Evolutionary conservation across 75 land plant species (phyloP).

Genomic region (Cunninghamia lanceolata): DNA sequence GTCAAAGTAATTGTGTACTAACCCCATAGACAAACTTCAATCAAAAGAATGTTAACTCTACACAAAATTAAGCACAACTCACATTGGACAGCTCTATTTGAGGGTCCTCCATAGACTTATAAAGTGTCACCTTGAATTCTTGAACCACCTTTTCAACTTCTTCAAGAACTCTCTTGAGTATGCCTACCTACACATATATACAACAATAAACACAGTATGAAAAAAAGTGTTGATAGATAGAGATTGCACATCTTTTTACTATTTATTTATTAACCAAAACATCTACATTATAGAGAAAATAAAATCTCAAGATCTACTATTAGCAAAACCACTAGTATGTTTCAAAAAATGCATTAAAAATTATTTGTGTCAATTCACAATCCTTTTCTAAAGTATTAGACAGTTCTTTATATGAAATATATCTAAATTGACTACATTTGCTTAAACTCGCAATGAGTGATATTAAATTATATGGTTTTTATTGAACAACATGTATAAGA

Average conservation of each 20-base stretch:
- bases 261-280: not conserved
- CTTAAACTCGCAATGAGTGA: not conserved
- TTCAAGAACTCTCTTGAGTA: conserved; percentile 87
- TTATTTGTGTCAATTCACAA: not conserved
- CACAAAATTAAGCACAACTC: conserved; percentile 15
- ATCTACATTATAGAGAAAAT: not conserved
- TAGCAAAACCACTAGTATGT: not conserved
- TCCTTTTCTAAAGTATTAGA: not conserved
- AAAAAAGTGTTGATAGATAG: not conserved
- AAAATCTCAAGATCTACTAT: not conserved
- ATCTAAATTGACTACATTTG: not conserved
- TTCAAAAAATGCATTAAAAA: not conserved
- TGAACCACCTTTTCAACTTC: conserved; percentile 97
- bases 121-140: conserved; percentile 83
- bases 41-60: not conserved
- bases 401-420: not conserved
- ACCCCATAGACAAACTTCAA: not conserved
- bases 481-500: not conserved
- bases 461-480: not conserved
- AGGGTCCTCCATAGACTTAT: conserved; percentile 95
- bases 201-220: conserved; percentile 6
- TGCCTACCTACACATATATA: conserved; percentile 66
- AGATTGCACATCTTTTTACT: not conserved
- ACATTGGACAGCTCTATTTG: conserved; percentile 77
- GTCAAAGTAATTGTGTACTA: not conserved